A percentile compares a stretch with the other conserved stretches of the same genome.
Evolutionary conservation across 2,329 filamentous ascomycete species (phyloP).

Genomic region (Epichloe coenophiala): DNA sequence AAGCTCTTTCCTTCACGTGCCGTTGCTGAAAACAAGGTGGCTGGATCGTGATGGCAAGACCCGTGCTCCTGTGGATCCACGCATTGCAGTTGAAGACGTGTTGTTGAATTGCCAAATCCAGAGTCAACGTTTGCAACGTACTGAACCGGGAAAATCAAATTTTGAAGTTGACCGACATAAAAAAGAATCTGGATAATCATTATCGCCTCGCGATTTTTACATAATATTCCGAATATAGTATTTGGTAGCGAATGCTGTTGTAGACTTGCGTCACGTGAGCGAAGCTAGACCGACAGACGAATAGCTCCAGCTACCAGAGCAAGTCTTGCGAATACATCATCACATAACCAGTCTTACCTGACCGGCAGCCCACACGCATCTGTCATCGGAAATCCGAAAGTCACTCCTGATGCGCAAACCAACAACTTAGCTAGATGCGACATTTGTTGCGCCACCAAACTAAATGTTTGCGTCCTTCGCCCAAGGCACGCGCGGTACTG

Average conservation of each 20-base stretch:
- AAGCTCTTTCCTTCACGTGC: too few species aligned
- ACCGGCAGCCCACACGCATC: not conserved
- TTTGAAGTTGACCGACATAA: too few species aligned
- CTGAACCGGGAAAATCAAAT: too few species aligned
- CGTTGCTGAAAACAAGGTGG: not conserved
- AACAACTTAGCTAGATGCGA: slow-evolving; percentile 23
- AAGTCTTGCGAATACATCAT: slow-evolving; percentile 3
- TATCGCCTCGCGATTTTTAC: too few species aligned
- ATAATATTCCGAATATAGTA: too few species aligned
- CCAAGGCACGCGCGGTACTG: slow-evolving; percentile 21
- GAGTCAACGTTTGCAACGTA: too few species aligned
- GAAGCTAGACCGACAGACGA: not conserved
- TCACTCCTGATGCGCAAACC: slow-evolving; percentile 20
- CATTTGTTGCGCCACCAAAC: slow-evolving; percentile 26
- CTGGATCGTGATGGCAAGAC: not conserved
- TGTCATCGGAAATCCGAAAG: not conserved
- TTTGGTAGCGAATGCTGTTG: not conserved
- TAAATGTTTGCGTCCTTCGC: slow-evolving; percentile 25
- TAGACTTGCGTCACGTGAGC: slow-evolving; percentile 4
- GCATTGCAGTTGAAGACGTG: too few species aligned
- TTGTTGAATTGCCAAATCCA: too few species aligned
- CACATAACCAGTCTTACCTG: not conserved
- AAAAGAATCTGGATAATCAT: too few species aligned
- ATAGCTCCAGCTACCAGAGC: not conserved
- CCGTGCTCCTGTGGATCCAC: too few species aligned